phyloP scores from a whole-genome alignment of 2,329 filamentous ascomycete species.

The Rhynchosporium secalis region DNA sequence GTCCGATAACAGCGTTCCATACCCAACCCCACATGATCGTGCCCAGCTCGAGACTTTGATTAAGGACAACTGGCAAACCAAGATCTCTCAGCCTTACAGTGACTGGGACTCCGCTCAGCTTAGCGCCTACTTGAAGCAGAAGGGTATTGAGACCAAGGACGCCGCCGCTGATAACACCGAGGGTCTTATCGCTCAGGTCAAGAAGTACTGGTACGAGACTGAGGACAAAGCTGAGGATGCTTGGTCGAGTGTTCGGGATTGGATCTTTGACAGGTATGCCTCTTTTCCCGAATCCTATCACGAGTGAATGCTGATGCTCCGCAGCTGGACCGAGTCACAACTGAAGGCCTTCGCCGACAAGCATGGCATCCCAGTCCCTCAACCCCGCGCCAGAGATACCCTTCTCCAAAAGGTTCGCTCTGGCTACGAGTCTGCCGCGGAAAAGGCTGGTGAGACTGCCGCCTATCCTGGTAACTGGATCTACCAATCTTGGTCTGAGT shows the following conservation, averaged over 20 bases:
- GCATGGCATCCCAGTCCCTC: conserved; percentile 79
- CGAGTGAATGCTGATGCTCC: conserved; percentile 19
- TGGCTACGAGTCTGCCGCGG: conserved; percentile 77
- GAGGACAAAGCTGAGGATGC: conserved; percentile 74
- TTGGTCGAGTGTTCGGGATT: conserved; percentile 74
- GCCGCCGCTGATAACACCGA: conserved; percentile 68
- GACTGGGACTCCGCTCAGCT: conserved; percentile 74
- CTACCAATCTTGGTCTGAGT: conserved; percentile 85
- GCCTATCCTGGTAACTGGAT: conserved; percentile 96
- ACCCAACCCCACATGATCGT: conserved; percentile 86
- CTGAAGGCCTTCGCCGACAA: conserved; percentile 91
- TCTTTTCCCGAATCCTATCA: conserved; percentile 14
- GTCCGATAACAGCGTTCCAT: conserved; percentile 85
- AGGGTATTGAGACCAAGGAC: conserved; percentile 69
- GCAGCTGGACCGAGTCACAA: conserved; percentile 65
- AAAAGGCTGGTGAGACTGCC: conserved; percentile 71
- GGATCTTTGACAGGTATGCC: conserved; percentile 80
- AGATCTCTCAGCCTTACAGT: conserved; percentile 73
- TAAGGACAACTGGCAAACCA: conserved; percentile 82
- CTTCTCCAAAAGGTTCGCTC: conserved; percentile 75
- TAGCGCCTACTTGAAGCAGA: conserved; percentile 64
- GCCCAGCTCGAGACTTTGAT: conserved; percentile 94
- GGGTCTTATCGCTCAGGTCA: conserved; percentile 67
- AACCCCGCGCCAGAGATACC: conserved; percentile 82
- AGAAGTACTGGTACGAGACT: conserved; percentile 73